A percentile compares a stretch with the other conserved stretches of the same genome.
These are phyloP conservation scores for Moricandia moricandioides DNA, from an alignment of 345 rosid species.

Conservation along the genomic window DNA sequence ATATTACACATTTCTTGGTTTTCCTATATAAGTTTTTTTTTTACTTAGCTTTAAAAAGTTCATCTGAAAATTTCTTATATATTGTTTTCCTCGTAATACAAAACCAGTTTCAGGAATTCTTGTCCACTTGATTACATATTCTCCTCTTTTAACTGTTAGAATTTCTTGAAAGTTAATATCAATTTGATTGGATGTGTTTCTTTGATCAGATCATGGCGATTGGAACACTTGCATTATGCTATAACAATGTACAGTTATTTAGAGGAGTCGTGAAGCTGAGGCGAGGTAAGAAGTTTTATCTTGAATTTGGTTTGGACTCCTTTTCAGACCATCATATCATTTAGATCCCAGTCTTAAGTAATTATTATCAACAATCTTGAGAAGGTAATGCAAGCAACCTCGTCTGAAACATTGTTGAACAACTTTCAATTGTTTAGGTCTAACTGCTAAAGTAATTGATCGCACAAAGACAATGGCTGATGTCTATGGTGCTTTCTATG, in stretches of 20 bases:
- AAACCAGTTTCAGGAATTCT: no score
- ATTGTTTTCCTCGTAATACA: background rate
- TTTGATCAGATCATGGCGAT: slow-evolving; percentile 82
- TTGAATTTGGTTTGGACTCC: background rate
- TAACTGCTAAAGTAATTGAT: slow-evolving; percentile 81
- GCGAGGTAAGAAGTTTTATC: slow-evolving; percentile 64
- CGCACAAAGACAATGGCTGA: slow-evolving; percentile 80
- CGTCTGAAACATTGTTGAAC: background rate
- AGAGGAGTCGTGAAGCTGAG: slow-evolving; percentile 95
- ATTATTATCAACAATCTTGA: background rate
- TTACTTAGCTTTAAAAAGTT: background rate
- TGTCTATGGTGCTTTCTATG: slow-evolving; percentile 86
- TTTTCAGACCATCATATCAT: slow-evolving; percentile 7
- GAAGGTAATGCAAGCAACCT: background rate
- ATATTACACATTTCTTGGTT: background rate
- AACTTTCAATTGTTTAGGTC: slow-evolving; percentile 56
- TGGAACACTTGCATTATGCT: slow-evolving; percentile 91
- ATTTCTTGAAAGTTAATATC: background rate
- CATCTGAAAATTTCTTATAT: background rate
- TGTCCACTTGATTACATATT: background rate
- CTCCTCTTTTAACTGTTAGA: background rate
- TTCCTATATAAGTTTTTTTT: background rate
- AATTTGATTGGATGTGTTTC: slow-evolving; percentile 32
- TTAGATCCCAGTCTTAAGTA: background rate
- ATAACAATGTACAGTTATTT: slow-evolving; percentile 86